Percentiles rank a stretch among this genome's conserved stretches.
phyloP scores from a whole-genome alignment of 345 rosid species.

The Adansonia digitata region DNA sequence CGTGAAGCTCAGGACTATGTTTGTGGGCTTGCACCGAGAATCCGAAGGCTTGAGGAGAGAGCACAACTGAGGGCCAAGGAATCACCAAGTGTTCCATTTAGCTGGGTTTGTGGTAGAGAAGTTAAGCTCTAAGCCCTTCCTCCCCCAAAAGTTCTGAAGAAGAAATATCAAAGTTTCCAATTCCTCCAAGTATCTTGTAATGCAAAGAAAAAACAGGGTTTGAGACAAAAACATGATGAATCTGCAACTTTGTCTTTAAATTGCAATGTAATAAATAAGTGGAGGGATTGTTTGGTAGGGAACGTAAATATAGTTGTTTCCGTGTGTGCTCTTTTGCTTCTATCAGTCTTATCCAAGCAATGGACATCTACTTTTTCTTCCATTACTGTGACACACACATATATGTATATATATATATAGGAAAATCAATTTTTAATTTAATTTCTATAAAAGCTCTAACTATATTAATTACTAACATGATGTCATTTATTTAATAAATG shows the following conservation, averaged over 20 bases:
- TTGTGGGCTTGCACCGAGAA: conserved; percentile 27
- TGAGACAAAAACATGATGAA: background rate
- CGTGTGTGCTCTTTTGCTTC: background rate
- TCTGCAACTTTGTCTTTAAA: background rate
- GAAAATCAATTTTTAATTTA: no score
- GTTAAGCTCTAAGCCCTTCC: background rate
- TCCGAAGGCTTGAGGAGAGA: conserved; percentile 18
- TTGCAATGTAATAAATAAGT: background rate
- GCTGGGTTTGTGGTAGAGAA: conserved; percentile 1
- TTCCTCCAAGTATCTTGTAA: background rate
- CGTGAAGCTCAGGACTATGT: conserved; percentile 28
- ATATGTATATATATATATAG: no score
- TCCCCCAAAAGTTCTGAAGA: background rate
- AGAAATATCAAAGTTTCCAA: background rate
- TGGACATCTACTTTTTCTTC: background rate
- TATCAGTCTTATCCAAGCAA: background rate
- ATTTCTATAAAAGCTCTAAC: no score
- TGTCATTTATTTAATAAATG: no score
- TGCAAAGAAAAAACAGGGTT: background rate
- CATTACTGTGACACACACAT: no score
- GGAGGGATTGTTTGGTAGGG: background rate
- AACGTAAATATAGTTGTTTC: background rate
- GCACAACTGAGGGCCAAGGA: background rate
- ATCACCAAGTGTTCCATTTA: conserved; percentile 6
- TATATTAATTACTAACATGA: no score